Base-by-base conservation (phyloP, 2,329 filamentous ascomycete species). In the Lecanicillium sp. region DNA sequence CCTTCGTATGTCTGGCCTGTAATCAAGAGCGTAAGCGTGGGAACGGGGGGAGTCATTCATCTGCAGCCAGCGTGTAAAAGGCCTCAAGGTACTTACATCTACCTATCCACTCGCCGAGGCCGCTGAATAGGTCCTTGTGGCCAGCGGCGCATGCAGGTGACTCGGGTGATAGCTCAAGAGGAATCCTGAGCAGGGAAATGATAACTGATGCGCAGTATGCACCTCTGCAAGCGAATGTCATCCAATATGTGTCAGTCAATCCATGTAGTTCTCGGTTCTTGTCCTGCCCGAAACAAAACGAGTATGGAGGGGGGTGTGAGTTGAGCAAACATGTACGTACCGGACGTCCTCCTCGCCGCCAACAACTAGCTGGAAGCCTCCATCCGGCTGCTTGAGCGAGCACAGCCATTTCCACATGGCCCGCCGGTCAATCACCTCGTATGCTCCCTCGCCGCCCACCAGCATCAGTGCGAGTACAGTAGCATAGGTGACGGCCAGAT, bases 341-440 rank as follows among this genome's bases (percentile, higher is more conserved):
- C 89, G 83, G 52, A 96, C 86, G 66, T 98, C 93, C 67, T 93
- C 86, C 69, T 98, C 93, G 50, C 90, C 93, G 51, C 86, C 88
- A 42, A 86, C 69, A 44, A 83, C 84, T 73, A 98, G 86, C 58
- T 84, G 82, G 63, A 98, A 97, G n/a, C 89, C 89, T 43, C 93
- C 93, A 62, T 88, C 82, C 10, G 79, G 71, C 66, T 95, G 87
- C 73, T 97, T 98, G 62, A 97, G 75, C 32, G 75, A 74, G 54
- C 86, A 88, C 15, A 98, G 77, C 84, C 89, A 98, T 65, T 81
- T 84, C 89, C 91, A 96, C 83, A 97, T 86, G 42, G 81, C 75
- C 61, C 81, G 81, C 52, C 93, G 81, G 68, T 97, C 85, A 51
- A 97, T 79, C 47, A 88, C 71, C 51, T 83, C 77, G 62, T 89